Evolutionary conservation across 2,329 filamentous ascomycete species (phyloP), one percentile per base, ranked within the genome.

Genomic region (Sordariomycetes sp.): DNA sequence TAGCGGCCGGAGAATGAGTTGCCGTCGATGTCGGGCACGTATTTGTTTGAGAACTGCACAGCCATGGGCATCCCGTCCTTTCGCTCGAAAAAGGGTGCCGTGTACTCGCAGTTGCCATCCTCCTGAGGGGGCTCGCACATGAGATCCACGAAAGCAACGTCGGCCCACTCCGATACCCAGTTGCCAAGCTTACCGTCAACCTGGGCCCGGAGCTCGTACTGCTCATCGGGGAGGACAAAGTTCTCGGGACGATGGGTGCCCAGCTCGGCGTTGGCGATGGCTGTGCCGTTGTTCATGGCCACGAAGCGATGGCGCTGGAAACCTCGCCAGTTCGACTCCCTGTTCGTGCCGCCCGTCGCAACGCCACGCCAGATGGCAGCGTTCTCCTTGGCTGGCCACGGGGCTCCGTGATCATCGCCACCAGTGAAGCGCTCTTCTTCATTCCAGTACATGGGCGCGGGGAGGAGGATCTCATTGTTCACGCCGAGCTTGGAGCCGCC

Each of bases 221-320:
- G 49, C 4, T 59, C 42, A 1, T 59, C 50, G 0, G 75, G 72
- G 11, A 78, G 46, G 7, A 58, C 65, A 43, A 75, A 79, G 50
- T 78, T 78, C 37, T 64, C 50, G 0, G 70, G 57, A 4, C 50
- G 42, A 39, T 63, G 54, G 6, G 46, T 34, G 10, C 56, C 57
- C 3, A 55, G 46, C 43, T 79, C 70, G 3, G 70, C 70, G 6
- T 54, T 48, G 6, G 48, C 46, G 4, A 82, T 61, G 37, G 65
- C 68, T 7, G 78, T 82, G 9, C 64, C 70, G 45, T 87, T 86
- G 47, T 79, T 70, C 76, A 86, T 82, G 30, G 75, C 66, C 3
- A 86, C 70, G 48, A 87, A 84, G 3, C 83, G 78, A 48, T 86
- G 82, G 4, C 82, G 74, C 42, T 87, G 82, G 47, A 86, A 86